Evolutionary conservation across 768 basidiomycete genomes (phyloP), one percentile per base, ranked within the genome.

Genomic region (Pulveroboletus sp.): DNA sequence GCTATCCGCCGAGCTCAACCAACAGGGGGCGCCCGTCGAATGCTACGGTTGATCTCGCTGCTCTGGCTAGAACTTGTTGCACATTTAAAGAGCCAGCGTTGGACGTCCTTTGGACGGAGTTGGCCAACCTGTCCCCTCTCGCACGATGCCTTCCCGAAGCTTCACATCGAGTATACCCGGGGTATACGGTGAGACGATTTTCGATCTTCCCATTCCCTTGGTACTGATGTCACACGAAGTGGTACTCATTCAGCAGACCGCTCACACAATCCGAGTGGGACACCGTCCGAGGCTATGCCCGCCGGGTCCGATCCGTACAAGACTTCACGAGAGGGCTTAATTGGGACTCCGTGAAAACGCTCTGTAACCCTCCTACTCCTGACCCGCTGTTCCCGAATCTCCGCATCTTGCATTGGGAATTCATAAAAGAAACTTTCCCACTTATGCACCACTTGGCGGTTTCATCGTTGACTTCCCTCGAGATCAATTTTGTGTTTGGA

Each of bases 341-440:
- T 16, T 50, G 43, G 26, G 51, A 53, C 16, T 35, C 43, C 11
- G 50, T 60, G 12, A 60, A 50, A 10, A 45, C 32, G 9, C 42
- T 59, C n/a, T 41, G 56, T 17, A 36, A 61, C 20, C 58, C 58
- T 32, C 47, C 58, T 16, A 43, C 44, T 17, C 31, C 45, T 12
- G 58, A 45, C 7, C 58, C 58, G 24, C 20, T 59, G 34, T 59
- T 59, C 22, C 58, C 57, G 6, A 56, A 60, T 31, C 57, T 59
- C 24, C 58, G 57, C n/a, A 16, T 36, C 3, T n/a, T 59, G 41
- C 58, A 44, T n/a, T 59, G 57, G 57, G 58, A 59, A 20, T 59
- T 60, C 34, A 17, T 60, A 6, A 32, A 31, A 30, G 46, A 43
- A 42, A 48, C 57, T 0, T 59, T 59, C 20, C 49, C 53, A 6